These are phyloP conservation scores for Trapa incisa DNA, from an alignment of 345 rosid species.

Conservation along the genomic window DNA sequence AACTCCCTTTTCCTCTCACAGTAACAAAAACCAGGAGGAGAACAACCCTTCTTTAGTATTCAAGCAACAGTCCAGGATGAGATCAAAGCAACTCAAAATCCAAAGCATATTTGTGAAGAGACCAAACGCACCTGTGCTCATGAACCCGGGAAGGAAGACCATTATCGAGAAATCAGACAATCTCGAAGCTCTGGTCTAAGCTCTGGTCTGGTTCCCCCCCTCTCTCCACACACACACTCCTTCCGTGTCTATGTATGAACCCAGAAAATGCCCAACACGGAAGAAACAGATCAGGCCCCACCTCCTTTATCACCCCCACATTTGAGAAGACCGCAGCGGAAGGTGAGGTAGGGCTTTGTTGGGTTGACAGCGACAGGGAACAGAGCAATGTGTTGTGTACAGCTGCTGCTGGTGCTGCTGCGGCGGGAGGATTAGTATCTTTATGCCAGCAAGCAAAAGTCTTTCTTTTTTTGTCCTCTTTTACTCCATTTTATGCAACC, in stretches of 20 bases:
- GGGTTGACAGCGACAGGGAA: neutral
- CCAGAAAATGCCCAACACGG: conserved; percentile 1
- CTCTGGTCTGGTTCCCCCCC: too few relatives aligned
- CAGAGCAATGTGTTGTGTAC: neutral
- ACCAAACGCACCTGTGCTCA: neutral
- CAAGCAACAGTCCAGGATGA: neutral
- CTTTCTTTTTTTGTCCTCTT: neutral
- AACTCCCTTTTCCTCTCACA: neutral
- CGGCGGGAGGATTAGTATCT: neutral
- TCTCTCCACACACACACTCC: too few relatives aligned
- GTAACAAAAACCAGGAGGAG: neutral
- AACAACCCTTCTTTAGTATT: neutral
- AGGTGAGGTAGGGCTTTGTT: neutral
- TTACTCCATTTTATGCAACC: neutral
- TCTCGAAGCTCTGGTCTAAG: neutral
- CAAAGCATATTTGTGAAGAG: neutral
- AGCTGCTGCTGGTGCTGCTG: neutral
- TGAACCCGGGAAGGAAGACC: neutral
- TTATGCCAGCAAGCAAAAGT: neutral
- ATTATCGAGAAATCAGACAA: neutral
- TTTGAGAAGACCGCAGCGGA: conserved; percentile 1
- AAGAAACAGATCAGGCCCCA: conserved; percentile 2
- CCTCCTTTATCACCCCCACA: neutral
- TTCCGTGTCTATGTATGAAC: neutral
- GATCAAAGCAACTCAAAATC: neutral